These are phyloP conservation scores for Aspergillus latus DNA, from an alignment of 2,329 filamentous ascomycete genomes.

Conservation along the genomic window DNA sequence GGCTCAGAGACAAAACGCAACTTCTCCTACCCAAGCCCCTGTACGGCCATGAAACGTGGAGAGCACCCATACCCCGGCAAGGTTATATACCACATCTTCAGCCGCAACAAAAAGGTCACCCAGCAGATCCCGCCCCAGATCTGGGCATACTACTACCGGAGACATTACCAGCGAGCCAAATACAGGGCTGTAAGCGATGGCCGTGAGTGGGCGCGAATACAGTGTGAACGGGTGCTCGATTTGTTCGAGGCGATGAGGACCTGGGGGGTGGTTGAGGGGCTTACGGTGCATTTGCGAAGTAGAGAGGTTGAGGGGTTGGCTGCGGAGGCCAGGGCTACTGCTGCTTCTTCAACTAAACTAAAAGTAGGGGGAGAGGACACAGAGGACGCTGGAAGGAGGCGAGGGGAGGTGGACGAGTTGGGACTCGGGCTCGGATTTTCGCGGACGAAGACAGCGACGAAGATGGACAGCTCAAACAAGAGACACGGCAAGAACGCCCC, in stretches of 20 bases:
- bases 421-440: not conserved
- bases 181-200: constrained; percentile 56
- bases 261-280: constrained; percentile 62
- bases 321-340: not conserved
- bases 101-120: constrained; percentile 77
- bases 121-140: constrained; percentile 66
- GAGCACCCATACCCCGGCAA: constrained; percentile 60
- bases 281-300: constrained; percentile 64
- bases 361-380: not conserved
- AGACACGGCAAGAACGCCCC: constrained; percentile 22
- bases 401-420: not conserved
- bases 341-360: not conserved
- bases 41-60: not conserved
- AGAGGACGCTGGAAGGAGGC: not conserved
- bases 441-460: not conserved
- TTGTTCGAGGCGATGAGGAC: constrained; percentile 63
- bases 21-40: constrained; percentile 11
- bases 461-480: not conserved
- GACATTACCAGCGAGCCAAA: constrained; percentile 75
- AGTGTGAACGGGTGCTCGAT: constrained; percentile 63
- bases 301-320: constrained; percentile 48
- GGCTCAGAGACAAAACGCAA: constrained; percentile 7
- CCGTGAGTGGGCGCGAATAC: constrained; percentile 55
- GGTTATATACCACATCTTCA: constrained; percentile 78
- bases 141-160: constrained; percentile 77